Base-by-base conservation (phyloP, 2,329 filamentous ascomycete genomes). In the Aureobasidium sp. region DNA sequence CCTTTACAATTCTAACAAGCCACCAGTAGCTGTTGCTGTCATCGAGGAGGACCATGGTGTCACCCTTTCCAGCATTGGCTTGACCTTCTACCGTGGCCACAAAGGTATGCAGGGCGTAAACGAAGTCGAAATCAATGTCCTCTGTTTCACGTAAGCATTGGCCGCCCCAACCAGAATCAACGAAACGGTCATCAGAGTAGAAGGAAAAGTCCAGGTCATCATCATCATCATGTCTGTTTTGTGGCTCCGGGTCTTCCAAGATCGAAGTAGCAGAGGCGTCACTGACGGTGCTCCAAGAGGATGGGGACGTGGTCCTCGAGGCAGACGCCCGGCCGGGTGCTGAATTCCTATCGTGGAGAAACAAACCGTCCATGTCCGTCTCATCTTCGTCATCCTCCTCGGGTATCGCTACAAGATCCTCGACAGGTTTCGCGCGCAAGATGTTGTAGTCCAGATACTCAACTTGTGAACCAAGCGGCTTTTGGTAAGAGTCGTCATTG, bases 11-110 rank as follows among this genome's bases (percentile, higher is more conserved):
- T 65, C 93, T 84, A 15, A 99, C 94, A 63, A 99, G 83, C 94
- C 94, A 99, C 94, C 94, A 99, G 74, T 99, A 99, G 76, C 92
- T 97, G 77, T 99, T 99, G 77, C 91, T 97, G 69, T 99, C 94
- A 70, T 99, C 94, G 23, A 99, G 83, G 65, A 99, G 80, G 58
- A 97, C 93, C 94, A 99, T 99, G 15, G 93, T 97, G 71, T 99
- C 94, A 55, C 94, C 94, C 76, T 99, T 99, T 35, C 90, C 95
- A 62, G 94, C 94, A 78, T 97, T 99, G 64, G 94, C 94, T 75
- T 99, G 94, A 29, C 94, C 94, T 75, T 99, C 94, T 51, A 99
- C 94, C 0, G 94, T 97, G 29, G 94, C 94, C 65, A 96, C 89
- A 70, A 99, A 99, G 2, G 93, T 99, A 73, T 97, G 94, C 61